Percentiles rank a stretch among this genome's conserved stretches.
Conservation (phyloP, 768 basidiomycete species). For the Chalciporus chontae region DNA sequence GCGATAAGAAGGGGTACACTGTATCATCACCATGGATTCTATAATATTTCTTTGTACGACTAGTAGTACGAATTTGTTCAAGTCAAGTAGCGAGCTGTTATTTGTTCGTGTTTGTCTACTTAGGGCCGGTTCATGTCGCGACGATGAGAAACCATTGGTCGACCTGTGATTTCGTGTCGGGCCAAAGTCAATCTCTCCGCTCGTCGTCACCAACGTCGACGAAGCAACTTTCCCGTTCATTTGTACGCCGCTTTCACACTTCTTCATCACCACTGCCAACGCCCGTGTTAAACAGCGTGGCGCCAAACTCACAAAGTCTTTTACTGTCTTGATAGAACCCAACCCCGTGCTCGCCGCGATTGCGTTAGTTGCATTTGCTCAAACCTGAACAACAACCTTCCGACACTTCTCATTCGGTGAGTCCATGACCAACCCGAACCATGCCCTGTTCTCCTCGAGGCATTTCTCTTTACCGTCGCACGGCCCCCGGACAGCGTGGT, state of each 20-base stretch:
- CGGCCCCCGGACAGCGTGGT: slow-evolving; percentile 25
- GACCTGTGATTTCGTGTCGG: slow-evolving; percentile 25
- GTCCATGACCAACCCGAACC: slow-evolving; percentile 6
- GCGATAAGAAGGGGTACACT: slow-evolving; percentile 18
- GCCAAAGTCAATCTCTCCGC: slow-evolving; percentile 26
- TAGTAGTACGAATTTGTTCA: slow-evolving; percentile 5
- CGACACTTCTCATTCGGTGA: slow-evolving; percentile 21
- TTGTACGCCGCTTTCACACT: slow-evolving; percentile 17
- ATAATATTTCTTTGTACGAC: slow-evolving; percentile 26
- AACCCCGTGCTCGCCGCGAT: slow-evolving; percentile 27
- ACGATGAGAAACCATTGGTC: slow-evolving; percentile 16
- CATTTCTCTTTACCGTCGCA: slow-evolving; percentile 15
- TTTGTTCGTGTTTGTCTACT: slow-evolving; percentile 33
- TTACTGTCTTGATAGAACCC: slow-evolving; percentile 19
- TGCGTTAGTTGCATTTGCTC: slow-evolving; percentile 20
- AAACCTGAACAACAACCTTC: slow-evolving; percentile 16
- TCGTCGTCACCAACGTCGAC: slow-evolving; percentile 31
- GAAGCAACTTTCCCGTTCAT: slow-evolving; percentile 11
- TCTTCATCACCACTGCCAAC: background rate
- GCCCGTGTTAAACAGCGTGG: slow-evolving; percentile 1
- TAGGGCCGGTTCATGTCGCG: slow-evolving; percentile 33
- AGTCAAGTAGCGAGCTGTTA: background rate
- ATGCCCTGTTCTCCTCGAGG: slow-evolving; percentile 4
- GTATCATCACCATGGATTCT: slow-evolving; percentile 27
- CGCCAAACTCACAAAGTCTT: slow-evolving; percentile 16